Base-by-base conservation (phyloP, 495 filamentous ascomycete genomes). In the Beverwykella pulmonaria region DNA sequence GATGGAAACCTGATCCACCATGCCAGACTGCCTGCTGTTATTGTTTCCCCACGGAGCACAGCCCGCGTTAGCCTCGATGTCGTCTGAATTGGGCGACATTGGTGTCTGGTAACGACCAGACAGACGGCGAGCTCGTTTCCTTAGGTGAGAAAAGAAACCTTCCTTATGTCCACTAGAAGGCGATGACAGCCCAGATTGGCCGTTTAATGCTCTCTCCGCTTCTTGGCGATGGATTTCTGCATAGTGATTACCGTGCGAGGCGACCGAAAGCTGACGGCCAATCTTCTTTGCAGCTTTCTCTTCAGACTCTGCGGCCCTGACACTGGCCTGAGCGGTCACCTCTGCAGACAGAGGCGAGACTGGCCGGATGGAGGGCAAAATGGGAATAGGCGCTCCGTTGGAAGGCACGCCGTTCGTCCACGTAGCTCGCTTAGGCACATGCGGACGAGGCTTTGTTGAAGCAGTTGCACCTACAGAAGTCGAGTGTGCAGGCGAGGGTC, bases 141-240 rank as follows among this genome's bases (percentile, higher is more conserved):
- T 86, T 6, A 99, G 83, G 71, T 99, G 95, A 8, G 95, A 97
- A 77, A 98, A 98, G 79, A 97, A 98, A 75, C 93, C 90, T 74
- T 98, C 94, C 71, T 93, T 93, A 34, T 90, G 90, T 17, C 80
- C 89, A 62, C 83, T 84, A 8, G 78, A 85, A 26, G 86, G 89
- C 63, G 86, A 89, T 52, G 80, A 82, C 59, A 86, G 77, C 9
- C 86, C 86, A 53, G 82, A 82, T 63, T 88, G 85, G n/a, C 92
- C 94, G 77, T 92, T 97, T 39, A 98, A 80, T 53, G 91, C 91
- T 61, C 91, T 81, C 76, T 97, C 94, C 23, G 95, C 92, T 73
- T 98, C 93, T 79, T 93, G 92, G 54, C 93, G 81, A 74, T 96
- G 91, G 61, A 88, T 77, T 69, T 98, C 93, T 19, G 90, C 83